These are phyloP conservation scores for Hemisphaericaspora xylanilytica DNA, from an alignment of 1,139 yeast species.

Conservation along the genomic window DNA sequence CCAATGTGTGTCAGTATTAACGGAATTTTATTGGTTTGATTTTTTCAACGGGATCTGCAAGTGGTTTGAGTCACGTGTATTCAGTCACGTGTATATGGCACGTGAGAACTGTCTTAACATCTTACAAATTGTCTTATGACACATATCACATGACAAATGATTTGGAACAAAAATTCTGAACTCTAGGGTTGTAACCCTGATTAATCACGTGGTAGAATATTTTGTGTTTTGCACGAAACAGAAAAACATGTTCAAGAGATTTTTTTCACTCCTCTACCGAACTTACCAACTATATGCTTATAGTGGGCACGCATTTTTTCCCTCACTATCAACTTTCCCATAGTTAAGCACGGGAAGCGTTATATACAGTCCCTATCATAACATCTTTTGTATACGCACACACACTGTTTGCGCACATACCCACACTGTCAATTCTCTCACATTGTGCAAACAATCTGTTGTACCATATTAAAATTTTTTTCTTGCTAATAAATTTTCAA, in stretches of 20 bases:
- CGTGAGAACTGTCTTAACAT: too few species aligned
- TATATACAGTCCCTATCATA: constrained; percentile 4
- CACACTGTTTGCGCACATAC: background rate
- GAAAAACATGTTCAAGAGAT: too few species aligned
- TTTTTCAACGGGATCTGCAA: too few species aligned
- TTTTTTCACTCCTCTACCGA: too few species aligned
- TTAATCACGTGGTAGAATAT: constrained; percentile 2
- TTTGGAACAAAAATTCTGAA: background rate
- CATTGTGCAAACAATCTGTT: background rate
- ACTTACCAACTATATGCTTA: too few species aligned
- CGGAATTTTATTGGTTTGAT: constrained; percentile 7
- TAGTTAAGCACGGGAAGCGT: background rate
- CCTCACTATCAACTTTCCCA: background rate
- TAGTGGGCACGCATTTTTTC: background rate
- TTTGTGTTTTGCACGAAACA: constrained; percentile 2
- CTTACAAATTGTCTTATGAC: too few species aligned
- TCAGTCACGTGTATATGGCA: background rate
- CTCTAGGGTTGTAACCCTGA: constrained; percentile 5
- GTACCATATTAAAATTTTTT: constrained; percentile 3
- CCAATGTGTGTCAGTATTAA: constrained; percentile 2
- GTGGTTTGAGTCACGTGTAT: background rate
- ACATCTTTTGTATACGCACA: background rate
- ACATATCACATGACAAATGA: constrained; percentile 1
- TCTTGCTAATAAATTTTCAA: constrained; percentile 2
- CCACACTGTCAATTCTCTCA: background rate